Percentiles rank a stretch among this genome's conserved stretches.
Evolutionary conservation across 495 filamentous ascomycete genomes (phyloP).

Genomic region (Annulohypoxylon moriforme): DNA sequence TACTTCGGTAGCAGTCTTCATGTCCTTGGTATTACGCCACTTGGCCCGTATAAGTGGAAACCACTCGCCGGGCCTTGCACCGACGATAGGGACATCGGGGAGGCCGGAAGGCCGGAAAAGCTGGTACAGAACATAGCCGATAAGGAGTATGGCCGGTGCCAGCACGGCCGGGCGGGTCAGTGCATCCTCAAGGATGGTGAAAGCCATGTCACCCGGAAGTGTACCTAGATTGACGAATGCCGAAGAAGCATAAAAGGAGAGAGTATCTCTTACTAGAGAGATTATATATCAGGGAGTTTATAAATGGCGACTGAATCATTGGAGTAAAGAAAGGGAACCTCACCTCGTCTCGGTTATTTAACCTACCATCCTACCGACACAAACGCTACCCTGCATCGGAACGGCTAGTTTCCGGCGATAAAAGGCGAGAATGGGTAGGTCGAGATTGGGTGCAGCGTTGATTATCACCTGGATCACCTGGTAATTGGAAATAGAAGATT

Average conservation of each 20-base stretch:
- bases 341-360: neutral
- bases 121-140: slow-evolving; percentile 44
- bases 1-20: slow-evolving; percentile 46
- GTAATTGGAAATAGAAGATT: neutral
- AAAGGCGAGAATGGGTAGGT: neutral
- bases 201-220: neutral
- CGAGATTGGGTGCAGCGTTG: neutral
- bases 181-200: neutral
- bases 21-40: slow-evolving; percentile 50
- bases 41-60: slow-evolving; percentile 50
- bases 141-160: slow-evolving; percentile 40
- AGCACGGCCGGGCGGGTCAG: slow-evolving; percentile 45
- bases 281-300: neutral
- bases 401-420: neutral
- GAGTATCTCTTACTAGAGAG: neutral
- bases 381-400: neutral
- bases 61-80: slow-evolving; percentile 50
- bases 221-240: neutral
- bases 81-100: slow-evolving; percentile 51
- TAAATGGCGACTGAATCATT: neutral
- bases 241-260: neutral
- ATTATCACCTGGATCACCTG: neutral
- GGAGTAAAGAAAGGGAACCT: neutral
- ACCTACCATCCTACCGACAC: neutral
- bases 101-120: slow-evolving; percentile 38